Percentiles rank a stretch among this genome's conserved stretches.
Conservation (phyloP, 2,329 filamentous ascomycete genomes). For the Drechslerella coelobrocha region DNA sequence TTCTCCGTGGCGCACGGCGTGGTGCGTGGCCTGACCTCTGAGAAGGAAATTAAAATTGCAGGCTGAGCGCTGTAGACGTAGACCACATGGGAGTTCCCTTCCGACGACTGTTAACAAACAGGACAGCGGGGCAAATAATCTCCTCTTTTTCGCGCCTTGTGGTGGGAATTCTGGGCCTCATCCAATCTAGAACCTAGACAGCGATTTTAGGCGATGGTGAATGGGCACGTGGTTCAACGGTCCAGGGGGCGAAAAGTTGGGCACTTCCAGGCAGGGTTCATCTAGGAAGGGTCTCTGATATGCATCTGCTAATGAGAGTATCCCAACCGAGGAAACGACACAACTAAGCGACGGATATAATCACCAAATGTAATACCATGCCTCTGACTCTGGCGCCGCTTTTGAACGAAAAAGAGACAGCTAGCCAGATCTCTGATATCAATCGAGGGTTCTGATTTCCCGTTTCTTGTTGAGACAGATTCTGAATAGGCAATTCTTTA, state of each 20-base stretch:
- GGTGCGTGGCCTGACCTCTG: no score
- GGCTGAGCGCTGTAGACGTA: no score
- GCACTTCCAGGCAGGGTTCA: neutral
- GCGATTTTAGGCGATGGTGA: slow-evolving; percentile 3
- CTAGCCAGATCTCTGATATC: neutral
- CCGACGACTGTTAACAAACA: neutral
- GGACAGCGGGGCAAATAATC: neutral
- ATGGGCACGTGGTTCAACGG: slow-evolving; percentile 1
- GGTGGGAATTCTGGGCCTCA: neutral
- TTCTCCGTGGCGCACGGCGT: no score
- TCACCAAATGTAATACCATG: no score
- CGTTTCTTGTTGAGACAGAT: neutral
- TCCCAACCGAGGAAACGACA: neutral
- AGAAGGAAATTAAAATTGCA: no score
- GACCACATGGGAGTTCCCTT: no score
- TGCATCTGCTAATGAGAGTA: neutral
- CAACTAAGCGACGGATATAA: slow-evolving; percentile 31
- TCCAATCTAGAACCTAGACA: slow-evolving; percentile 7
- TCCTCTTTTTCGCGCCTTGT: neutral
- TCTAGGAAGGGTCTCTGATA: slow-evolving; percentile 1
- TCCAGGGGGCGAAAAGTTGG: neutral
- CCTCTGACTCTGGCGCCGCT: neutral
- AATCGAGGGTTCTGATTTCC: neutral
- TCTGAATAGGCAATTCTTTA: neutral
- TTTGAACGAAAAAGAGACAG: neutral